phyloP scores from a whole-genome alignment of 306 rosid species.

The Trifolium subterraneum region DNA sequence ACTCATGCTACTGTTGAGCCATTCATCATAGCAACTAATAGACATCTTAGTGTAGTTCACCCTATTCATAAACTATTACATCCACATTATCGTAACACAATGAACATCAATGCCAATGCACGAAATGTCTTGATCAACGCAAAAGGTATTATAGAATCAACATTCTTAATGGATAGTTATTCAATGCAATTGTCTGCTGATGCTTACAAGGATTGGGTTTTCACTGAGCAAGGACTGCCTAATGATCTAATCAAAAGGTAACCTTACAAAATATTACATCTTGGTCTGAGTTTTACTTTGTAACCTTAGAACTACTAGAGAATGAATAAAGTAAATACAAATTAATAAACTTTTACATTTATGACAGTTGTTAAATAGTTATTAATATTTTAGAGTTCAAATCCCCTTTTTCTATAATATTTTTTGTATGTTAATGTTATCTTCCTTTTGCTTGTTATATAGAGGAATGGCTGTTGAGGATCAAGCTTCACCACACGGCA shows the following conservation, averaged over 20 bases:
- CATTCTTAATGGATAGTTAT: not conserved
- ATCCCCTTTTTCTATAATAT: too few species aligned
- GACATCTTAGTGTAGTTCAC: constrained; percentile 83
- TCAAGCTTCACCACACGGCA: not conserved
- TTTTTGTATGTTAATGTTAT: not conserved
- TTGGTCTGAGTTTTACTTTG: too few species aligned
- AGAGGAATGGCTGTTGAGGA: constrained; percentile 14
- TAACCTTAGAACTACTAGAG: too few species aligned
- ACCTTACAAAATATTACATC: not conserved
- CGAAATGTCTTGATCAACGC: constrained; percentile 36
- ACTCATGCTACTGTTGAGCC: constrained; percentile 85
- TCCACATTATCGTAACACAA: constrained; percentile 86
- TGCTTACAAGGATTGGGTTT: constrained; percentile 8
- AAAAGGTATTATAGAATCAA: not conserved
- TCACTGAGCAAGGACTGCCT: constrained; percentile 6
- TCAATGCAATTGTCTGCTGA: constrained; percentile 1
- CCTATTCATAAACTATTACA: constrained; percentile 75
- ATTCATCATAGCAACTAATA: constrained; percentile 76
- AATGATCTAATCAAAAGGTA: constrained; percentile 10
- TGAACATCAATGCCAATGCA: constrained; percentile 87
- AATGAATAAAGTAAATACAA: too few species aligned
- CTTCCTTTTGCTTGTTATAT: not conserved
- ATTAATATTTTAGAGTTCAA: too few species aligned
- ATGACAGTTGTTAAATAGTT: not conserved
- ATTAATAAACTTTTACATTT: too few species aligned